These are phyloP conservation scores for Nicotiana undulata DNA, from an alignment of 257 asterid species.

Conservation along the genomic window DNA sequence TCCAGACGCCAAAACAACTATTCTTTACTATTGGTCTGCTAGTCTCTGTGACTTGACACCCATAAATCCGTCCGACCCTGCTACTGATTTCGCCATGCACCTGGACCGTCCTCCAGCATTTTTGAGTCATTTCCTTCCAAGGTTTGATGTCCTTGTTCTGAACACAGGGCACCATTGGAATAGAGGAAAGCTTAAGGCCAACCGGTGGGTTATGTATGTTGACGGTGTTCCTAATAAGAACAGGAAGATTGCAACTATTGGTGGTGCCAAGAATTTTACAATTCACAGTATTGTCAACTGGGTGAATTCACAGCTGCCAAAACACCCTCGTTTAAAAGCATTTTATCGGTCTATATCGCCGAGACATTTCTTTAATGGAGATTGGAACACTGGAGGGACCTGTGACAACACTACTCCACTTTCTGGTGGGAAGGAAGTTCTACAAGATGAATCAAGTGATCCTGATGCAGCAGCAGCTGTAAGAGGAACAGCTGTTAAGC, in stretches of 20 bases:
- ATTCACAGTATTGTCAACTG: conserved; percentile 60
- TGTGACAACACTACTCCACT: conserved; percentile 82
- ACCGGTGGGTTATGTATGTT: conserved; percentile 77
- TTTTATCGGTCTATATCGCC: conserved; percentile 79
- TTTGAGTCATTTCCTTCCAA: conserved; percentile 45
- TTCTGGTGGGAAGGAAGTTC: conserved; percentile 65
- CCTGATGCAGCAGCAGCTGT: conserved; percentile 68
- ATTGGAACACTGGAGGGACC: conserved; percentile 94
- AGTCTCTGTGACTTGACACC: conserved; percentile 84
- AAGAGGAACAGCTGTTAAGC: conserved; percentile 53
- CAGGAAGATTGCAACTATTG: conserved; percentile 43
- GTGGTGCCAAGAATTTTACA: conserved; percentile 64
- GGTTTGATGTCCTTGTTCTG: conserved; percentile 55
- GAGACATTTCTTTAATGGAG: conserved; percentile 89
- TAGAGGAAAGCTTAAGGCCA: conserved; percentile 71
- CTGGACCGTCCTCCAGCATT: conserved; percentile 86
- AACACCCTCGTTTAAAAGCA: conserved; percentile 57
- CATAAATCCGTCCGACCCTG: conserved; percentile 30
- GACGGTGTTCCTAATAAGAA: conserved; percentile 62
- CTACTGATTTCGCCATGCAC: conserved; percentile 75
- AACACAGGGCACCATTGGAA: conserved; percentile 99
- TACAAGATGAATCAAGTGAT: conserved; percentile 62
- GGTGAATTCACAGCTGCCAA: conserved; percentile 73
- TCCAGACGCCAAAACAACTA: conserved; percentile 67
- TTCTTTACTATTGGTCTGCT: conserved; percentile 95